Conservation (phyloP, 225 moss, liverwort and hornwort genomes). For the Anthoceros angustus region DNA sequence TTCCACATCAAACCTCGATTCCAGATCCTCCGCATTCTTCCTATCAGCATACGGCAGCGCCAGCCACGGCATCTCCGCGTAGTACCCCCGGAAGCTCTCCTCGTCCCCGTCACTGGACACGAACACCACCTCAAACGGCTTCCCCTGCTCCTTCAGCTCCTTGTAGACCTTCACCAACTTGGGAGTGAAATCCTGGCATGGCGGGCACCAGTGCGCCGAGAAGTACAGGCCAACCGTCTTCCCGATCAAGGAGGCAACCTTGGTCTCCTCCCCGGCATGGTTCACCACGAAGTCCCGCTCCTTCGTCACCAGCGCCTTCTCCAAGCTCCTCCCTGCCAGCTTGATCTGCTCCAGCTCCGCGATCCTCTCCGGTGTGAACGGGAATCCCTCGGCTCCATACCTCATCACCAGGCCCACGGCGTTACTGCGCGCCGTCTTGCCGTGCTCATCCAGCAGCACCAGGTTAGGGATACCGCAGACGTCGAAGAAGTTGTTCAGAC, state of each 20-base stretch:
- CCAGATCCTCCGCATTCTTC: not conserved
- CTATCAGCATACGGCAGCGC: slow-evolving; percentile 11
- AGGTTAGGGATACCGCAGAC: slow-evolving; percentile 10
- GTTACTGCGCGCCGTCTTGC: slow-evolving; percentile 6
- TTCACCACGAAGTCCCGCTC: slow-evolving; percentile 12
- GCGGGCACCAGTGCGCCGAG: slow-evolving; percentile 13
- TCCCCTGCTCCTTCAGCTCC: slow-evolving; percentile 7
- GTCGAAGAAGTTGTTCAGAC: slow-evolving; percentile 7
- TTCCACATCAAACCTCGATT: slow-evolving; percentile 3
- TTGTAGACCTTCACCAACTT: slow-evolving; percentile 8
- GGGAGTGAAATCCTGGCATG: slow-evolving; percentile 13
- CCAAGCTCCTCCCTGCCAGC: slow-evolving; percentile 6
- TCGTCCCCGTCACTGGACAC: slow-evolving; percentile 11
- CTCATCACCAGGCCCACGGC: slow-evolving; percentile 5
- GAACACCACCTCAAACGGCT: slow-evolving; percentile 15
- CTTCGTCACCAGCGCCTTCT: slow-evolving; percentile 8
- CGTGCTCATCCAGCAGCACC: slow-evolving; percentile 11
- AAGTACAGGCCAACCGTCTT: slow-evolving; percentile 14
- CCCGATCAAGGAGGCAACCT: slow-evolving; percentile 11
- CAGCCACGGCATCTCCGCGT: slow-evolving; percentile 10
- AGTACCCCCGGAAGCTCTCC: slow-evolving; percentile 6
- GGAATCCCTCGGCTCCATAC: slow-evolving; percentile 5
- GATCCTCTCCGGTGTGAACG: slow-evolving; percentile 9
- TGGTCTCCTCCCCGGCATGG: slow-evolving; percentile 7
- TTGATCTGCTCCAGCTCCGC: slow-evolving; percentile 4